Evolutionary conservation across 2,329 filamentous ascomycete genomes (phyloP).

Genomic region (Pseudopyricularia javanii): DNA sequence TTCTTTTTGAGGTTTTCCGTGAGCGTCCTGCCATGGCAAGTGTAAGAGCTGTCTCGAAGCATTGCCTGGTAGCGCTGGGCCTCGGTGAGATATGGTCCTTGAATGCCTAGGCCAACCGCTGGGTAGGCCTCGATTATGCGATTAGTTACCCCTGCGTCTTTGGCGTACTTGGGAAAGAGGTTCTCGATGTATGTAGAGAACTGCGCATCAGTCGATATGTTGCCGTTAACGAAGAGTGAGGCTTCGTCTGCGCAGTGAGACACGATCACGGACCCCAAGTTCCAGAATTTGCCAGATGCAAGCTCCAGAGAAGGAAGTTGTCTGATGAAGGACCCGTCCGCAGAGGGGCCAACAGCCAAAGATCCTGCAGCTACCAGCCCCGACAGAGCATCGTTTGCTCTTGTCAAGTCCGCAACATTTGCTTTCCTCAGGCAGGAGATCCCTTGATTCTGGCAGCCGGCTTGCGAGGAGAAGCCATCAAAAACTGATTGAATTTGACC

Average conservation of each 20-base stretch:
- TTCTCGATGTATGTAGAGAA: constrained; percentile 18
- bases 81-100: constrained; percentile 3
- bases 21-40: constrained; percentile 21
- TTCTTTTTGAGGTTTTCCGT: constrained; percentile 18
- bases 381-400: constrained; percentile 16
- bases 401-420: constrained; percentile 9
- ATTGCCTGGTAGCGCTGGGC: constrained; percentile 16
- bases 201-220: constrained; percentile 14
- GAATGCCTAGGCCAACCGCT: constrained; percentile 11
- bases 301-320: constrained; percentile 18
- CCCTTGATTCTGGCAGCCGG: constrained; percentile 15
- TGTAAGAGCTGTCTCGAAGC: constrained; percentile 21
- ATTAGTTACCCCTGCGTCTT: constrained; percentile 12
- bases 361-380: constrained; percentile 13
- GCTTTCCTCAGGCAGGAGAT: constrained; percentile 16
- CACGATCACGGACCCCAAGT: constrained; percentile 14
- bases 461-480: constrained; percentile 17
- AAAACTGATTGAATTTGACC: constrained; percentile 16
- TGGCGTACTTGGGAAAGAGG: constrained; percentile 20
- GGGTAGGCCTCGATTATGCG: constrained; percentile 18
- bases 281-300: constrained; percentile 14
- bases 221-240: constrained; percentile 15
- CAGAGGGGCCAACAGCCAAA: constrained; percentile 18
- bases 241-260: constrained; percentile 18
- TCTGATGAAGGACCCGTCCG: constrained; percentile 18